A percentile compares a stretch with the other conserved stretches of the same genome.
Evolutionary conservation across 2,329 filamentous ascomycete genomes (phyloP).

Genomic region (Penicillium sp.): DNA sequence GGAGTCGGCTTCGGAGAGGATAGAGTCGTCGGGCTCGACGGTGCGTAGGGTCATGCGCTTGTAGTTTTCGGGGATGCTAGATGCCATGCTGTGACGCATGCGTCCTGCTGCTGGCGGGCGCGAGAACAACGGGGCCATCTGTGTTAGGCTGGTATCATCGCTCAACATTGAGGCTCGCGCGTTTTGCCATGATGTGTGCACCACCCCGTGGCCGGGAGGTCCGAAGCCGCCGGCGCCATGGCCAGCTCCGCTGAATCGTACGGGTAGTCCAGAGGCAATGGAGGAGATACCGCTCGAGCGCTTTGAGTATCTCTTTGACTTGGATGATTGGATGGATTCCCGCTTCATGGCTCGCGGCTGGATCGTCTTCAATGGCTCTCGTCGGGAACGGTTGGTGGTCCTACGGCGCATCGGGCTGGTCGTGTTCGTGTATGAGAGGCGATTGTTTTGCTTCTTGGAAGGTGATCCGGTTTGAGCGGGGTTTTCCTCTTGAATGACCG

Average conservation of each 20-base stretch:
- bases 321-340: conserved; percentile 37
- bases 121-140: conserved; percentile 39
- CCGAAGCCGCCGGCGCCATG: conserved; percentile 44
- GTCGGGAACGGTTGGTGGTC: conserved; percentile 31
- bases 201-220: conserved; percentile 36
- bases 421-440: conserved; percentile 30
- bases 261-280: conserved; percentile 39
- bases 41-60: conserved; percentile 34
- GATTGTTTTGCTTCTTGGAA: conserved; percentile 28
- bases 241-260: conserved; percentile 44
- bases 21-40: conserved; percentile 33
- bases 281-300: conserved; percentile 42
- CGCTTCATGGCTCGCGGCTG: conserved; percentile 40
- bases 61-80: conserved; percentile 27
- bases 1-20: conserved; percentile 38
- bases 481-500: conserved; percentile 24
- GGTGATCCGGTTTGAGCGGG: conserved; percentile 18
- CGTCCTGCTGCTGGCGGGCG: conserved; percentile 33
- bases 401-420: conserved; percentile 32
- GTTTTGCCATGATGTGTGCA: conserved; percentile 42
- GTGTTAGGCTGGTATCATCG: conserved; percentile 38
- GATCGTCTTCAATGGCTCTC: conserved; percentile 39
- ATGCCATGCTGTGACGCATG: conserved; percentile 30
- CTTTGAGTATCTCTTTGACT: conserved; percentile 39
- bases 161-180: conserved; percentile 35